These are phyloP conservation scores for Corchorus olitorius DNA, from an alignment of 345 rosid species.

Conservation along the genomic window DNA sequence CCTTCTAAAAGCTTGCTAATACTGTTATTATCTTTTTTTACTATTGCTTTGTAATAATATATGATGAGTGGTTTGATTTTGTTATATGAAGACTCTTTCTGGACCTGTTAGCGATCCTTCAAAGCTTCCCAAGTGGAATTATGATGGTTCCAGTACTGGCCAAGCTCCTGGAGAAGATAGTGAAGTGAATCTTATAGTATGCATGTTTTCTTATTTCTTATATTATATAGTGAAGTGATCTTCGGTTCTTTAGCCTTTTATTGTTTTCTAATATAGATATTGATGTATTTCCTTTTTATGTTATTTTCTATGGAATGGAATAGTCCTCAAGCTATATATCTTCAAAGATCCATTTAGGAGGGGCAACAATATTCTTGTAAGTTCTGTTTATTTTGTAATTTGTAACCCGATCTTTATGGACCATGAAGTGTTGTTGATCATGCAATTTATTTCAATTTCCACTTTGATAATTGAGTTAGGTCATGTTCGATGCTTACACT, in stretches of 20 bases:
- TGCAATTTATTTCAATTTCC: background rate
- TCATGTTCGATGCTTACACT: conserved; percentile 91
- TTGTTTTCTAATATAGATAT: background rate
- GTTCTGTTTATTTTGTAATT: conserved; percentile 21
- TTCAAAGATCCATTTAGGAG: conserved; percentile 90
- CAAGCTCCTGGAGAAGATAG: conserved; percentile 95
- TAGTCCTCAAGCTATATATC: conserved; percentile 97
- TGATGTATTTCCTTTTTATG: background rate
- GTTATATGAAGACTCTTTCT: conserved; percentile 49
- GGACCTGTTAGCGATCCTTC: conserved; percentile 69
- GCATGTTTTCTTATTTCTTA: conserved; percentile 14
- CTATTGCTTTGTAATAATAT: background rate
- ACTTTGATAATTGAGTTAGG: conserved; percentile 41
- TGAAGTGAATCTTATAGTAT: conserved; percentile 92
- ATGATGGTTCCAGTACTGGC: conserved; percentile 88
- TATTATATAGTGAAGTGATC: no score
- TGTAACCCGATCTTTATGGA: background rate
- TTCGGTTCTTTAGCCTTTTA: background rate
- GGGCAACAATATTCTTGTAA: conserved; percentile 86
- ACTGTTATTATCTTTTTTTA: no score
- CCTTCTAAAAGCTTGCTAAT: background rate
- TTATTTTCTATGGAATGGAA: conserved; percentile 19
- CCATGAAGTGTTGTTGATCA: no score
- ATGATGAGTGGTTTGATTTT: background rate
- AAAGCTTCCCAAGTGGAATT: conserved; percentile 76